Base-by-base conservation (phyloP, 805 yeast genomes). In the Nakazawaea wickerhamii region DNA sequence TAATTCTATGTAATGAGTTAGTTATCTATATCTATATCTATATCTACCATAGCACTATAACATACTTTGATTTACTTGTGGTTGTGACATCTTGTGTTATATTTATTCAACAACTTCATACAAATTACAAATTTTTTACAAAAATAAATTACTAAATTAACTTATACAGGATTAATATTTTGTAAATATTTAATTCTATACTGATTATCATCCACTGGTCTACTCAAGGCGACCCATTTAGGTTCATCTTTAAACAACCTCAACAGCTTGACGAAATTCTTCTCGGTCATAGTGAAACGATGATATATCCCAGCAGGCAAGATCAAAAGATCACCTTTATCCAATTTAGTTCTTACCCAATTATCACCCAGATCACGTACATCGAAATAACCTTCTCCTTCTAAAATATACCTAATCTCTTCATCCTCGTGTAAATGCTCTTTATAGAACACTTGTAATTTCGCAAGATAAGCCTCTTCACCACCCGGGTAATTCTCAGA, bases 341-440 rank as follows among this genome's bases (percentile, higher is more conserved):
- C 67, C 27, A 89, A 69, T 47, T 74, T 73, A 44, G 82, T 72
- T 46, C 98, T 75, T 43, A 91, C 71, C 99, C 99, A 91, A 43
- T 67, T 59, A 46, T 68, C 74, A 43, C 73, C 74, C 39, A 57
- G 61, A 54, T 77, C 82, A 50, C 96, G 73, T 6, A 91, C 87
- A 56, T 91, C 98, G 56, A 91, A 91, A 63, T 74, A 91, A 0
- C 99, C 98, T 43, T 79, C 84, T 9, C 99, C 99, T 21, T 84
- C 95, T 15, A 84, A 56, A 41, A 89, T 78, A 63, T 89, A 91
- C 50, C 99, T 70, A 58, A 91, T 91, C 66, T 91, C 99, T 64
- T 91, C 99, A 59, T 91, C 99, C 59, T 91, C 98, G 59, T 91
- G 99, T 41, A 88, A 70, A 61, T 91, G 99, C 57, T 91, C 96